Evolutionary conservation across 2,329 filamentous ascomycete species (phyloP).

Genomic region (Phialophora verrucosa): DNA sequence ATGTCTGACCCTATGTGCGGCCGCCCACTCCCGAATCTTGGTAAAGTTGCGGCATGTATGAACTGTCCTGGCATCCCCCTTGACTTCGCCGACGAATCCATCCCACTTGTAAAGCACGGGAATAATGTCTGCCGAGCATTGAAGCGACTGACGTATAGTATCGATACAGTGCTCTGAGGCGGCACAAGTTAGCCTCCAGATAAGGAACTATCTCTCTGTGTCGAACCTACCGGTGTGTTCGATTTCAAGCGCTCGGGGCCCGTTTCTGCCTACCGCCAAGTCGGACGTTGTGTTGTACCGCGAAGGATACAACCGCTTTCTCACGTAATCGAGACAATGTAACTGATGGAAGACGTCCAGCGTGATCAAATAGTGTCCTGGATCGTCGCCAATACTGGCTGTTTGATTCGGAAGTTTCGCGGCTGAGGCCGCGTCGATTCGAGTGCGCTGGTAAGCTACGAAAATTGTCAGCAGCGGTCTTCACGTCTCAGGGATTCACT

Average conservation of each 20-base stretch:
- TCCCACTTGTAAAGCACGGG: slow-evolving; percentile 9
- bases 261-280: neutral
- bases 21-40: slow-evolving; percentile 13
- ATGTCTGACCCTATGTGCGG: neutral
- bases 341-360: slow-evolving; percentile 7
- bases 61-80: slow-evolving; percentile 9
- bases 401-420: slow-evolving; percentile 9
- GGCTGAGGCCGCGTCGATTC: slow-evolving; percentile 2
- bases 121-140: slow-evolving; percentile 7
- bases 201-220: neutral
- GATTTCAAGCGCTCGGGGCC: slow-evolving; percentile 1
- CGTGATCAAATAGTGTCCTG: slow-evolving; percentile 11
- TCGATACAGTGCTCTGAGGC: slow-evolving; percentile 2
- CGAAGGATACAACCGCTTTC: slow-evolving; percentile 6
- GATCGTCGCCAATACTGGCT: slow-evolving; percentile 5
- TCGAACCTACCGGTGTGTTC: slow-evolving; percentile 10
- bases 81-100: slow-evolving; percentile 8
- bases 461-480: neutral
- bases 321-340: slow-evolving; percentile 9
- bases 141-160: slow-evolving; percentile 8
- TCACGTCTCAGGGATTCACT: neutral
- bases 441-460: slow-evolving; percentile 1
- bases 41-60: slow-evolving; percentile 12
- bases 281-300: slow-evolving; percentile 5
- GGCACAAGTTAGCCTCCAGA: neutral